Conservation (phyloP, 2,329 filamentous ascomycete species). For the Aureobasidium melanogenum region DNA sequence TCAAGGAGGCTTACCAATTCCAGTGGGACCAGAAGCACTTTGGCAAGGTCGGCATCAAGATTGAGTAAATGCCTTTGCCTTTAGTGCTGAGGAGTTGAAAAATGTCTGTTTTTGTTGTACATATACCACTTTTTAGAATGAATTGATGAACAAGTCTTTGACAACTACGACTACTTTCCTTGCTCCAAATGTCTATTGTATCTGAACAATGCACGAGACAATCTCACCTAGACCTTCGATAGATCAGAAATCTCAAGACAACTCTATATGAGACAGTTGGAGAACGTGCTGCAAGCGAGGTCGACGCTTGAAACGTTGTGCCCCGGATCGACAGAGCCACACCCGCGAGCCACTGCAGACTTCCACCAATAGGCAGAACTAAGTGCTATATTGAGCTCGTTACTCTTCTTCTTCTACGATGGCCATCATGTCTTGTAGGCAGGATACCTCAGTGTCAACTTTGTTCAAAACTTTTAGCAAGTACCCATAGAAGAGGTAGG, state of each 20-base stretch:
- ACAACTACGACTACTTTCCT: background rate
- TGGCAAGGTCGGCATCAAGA: conserved; percentile 33
- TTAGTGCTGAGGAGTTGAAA: background rate
- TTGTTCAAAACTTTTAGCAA: too few relatives aligned
- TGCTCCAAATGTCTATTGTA: background rate
- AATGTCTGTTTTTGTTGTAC: background rate
- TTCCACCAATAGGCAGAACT: background rate
- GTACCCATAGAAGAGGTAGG: too few relatives aligned
- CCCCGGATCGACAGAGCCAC: conserved; percentile 1
- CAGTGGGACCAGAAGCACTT: conserved; percentile 42
- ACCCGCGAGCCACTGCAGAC: background rate
- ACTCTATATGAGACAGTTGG: background rate
- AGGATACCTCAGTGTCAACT: background rate
- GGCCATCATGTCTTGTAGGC: background rate
- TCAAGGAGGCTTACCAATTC: conserved; percentile 41
- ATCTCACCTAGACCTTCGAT: too few relatives aligned
- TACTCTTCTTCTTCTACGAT: background rate
- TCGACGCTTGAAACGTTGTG: background rate
- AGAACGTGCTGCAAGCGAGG: background rate
- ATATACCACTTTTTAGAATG: conserved; percentile 2
- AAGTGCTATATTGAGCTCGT: background rate
- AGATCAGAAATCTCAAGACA: too few relatives aligned
- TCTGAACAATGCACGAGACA: too few relatives aligned
- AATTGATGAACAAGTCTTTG: background rate
- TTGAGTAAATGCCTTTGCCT: conserved; percentile 20